Evolutionary conservation across 108 stramenopile species (phyloP), one percentile per base, ranked within the genome.

Genomic region (Nitzschia putrida): DNA sequence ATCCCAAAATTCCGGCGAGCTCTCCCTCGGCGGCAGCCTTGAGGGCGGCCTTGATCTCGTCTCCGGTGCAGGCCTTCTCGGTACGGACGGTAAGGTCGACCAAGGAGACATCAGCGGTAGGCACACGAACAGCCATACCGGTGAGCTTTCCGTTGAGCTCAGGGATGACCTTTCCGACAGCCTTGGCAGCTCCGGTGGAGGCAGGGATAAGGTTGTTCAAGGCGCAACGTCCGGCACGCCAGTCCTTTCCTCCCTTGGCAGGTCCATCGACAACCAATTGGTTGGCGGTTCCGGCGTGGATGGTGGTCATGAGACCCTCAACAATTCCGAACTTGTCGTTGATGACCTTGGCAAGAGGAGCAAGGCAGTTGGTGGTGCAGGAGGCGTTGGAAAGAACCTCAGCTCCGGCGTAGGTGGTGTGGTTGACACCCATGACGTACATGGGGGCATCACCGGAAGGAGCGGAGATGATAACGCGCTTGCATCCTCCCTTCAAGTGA

Each of bases 301-400:
- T 95, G 38, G 98, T 99, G 73, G 97, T 98, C 98, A 99, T 99
- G 72, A 99, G 94, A 42, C 97, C 98, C 71, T 97, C 97, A 68
- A 85, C 81, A 44, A 99, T 95, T 55, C 97, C 97, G 59, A 92
- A 99, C 47, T 88, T 90, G 47, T 99, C 97, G 69, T 99, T 76
- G 69, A 99, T 80, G 25, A 99, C 96, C 91, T 99, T 99, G 75
- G 96, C 97, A 40, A 99, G 69, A 38, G 98, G 98, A 16, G 98
- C 98, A 43, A 99, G 90, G 81, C 98, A 99, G 89, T 99, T 99
- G 77, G 98, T 99, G 65, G 98, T 99, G 74, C 98, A 99, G n/a
- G 90, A 92, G 22, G 98, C 98, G 83, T 99, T 99, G 81, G 97
- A 98, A 37, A 98, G 82, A 63, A 99, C 87, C 65, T 78, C 73